Evolutionary conservation across 2,329 filamentous ascomycete species (phyloP).

Genomic region (Pseudogymnoascus sp.): DNA sequence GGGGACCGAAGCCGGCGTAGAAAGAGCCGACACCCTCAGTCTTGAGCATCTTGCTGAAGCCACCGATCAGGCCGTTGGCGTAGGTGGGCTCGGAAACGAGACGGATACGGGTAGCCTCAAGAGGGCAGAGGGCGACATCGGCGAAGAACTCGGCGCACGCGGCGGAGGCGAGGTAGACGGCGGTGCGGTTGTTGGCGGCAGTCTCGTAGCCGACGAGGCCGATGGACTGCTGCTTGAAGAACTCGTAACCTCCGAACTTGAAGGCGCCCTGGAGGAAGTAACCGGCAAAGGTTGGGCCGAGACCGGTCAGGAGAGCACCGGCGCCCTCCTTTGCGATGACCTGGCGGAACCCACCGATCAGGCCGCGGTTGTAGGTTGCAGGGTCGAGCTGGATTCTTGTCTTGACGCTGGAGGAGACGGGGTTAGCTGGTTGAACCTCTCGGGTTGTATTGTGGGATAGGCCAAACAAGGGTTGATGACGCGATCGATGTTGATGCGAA

Average conservation of each 20-base stretch:
- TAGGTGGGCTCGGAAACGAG: constrained; percentile 83
- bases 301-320: constrained; percentile 76
- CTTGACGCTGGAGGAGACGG: constrained; percentile 62
- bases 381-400: constrained; percentile 92
- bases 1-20: constrained; percentile 86
- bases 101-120: constrained; percentile 89
- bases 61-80: constrained; percentile 68
- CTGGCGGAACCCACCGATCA: constrained; percentile 80
- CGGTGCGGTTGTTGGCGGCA: constrained; percentile 69
- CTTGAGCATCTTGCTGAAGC: constrained; percentile 76
- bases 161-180: constrained; percentile 68
- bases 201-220: constrained; percentile 69
- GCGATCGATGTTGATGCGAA: background rate
- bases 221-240: constrained; percentile 91
- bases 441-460: constrained; percentile 7
- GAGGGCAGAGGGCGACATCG: constrained; percentile 79
- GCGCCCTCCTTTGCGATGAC: constrained; percentile 78
- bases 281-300: constrained; percentile 76
- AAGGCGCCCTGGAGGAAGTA: constrained; percentile 92
- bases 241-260: constrained; percentile 92
- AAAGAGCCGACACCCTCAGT: constrained; percentile 77
- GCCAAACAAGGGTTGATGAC: background rate
- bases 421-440: constrained; percentile 19
- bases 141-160: constrained; percentile 60
- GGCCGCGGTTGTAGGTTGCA: constrained; percentile 76